Evolutionary conservation across 257 asterid genomes (phyloP).

Genomic region (Scutellaria galericulata): DNA sequence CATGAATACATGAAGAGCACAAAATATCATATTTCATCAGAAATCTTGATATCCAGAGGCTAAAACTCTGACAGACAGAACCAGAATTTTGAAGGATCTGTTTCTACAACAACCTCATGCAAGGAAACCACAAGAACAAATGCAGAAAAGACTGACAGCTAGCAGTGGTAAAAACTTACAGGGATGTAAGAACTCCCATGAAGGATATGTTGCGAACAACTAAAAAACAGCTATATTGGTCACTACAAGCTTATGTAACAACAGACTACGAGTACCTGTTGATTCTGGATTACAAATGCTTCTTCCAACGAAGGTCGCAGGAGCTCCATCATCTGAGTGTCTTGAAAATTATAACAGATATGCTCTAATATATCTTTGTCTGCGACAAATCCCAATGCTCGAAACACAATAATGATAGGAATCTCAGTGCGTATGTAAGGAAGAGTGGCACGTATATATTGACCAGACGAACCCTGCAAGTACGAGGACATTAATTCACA

Average conservation of each 20-base stretch:
- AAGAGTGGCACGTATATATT: constrained; percentile 93
- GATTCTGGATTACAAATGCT: constrained; percentile 98
- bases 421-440: constrained; percentile 96
- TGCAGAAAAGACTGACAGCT: constrained; percentile 8
- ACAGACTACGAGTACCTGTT: constrained; percentile 58
- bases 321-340: constrained; percentile 98
- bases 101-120: constrained; percentile 1
- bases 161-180: neutral
- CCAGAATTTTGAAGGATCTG: neutral
- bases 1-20: neutral
- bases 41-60: neutral
- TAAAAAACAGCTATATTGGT: neutral
- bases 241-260: constrained; percentile 22
- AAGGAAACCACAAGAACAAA: constrained; percentile 6
- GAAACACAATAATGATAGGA: constrained; percentile 91
- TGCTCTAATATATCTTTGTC: constrained; percentile 97
- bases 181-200: constrained; percentile 1
- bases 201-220: neutral
- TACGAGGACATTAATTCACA: neutral
- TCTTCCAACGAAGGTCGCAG: constrained; percentile 96
- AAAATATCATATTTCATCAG: neutral
- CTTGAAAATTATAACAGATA: constrained; percentile 89
- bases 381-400: constrained; percentile 96
- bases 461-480: constrained; percentile 96
- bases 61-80: neutral